Evolutionary conservation across 2,329 filamentous ascomycete genomes (phyloP), one percentile per base, ranked within the genome.

Genomic region (Fusarium bulbicola): DNA sequence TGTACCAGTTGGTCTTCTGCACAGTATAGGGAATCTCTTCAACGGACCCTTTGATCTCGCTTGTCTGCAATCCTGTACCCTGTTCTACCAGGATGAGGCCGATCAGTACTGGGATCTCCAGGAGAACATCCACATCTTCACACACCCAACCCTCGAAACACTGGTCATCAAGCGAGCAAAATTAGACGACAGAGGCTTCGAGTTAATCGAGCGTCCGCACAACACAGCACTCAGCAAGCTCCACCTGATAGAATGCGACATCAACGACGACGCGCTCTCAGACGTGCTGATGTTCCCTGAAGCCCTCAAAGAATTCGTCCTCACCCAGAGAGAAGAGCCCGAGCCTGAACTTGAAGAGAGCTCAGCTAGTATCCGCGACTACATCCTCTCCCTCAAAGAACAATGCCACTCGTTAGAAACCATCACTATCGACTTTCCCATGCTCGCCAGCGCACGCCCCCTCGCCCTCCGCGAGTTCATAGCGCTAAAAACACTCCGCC

Each of bases 91-190:
- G 73, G 80, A 79, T 68, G 80, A 82, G 20, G 80, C 83, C 58
- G 80, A 83, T 56, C 79, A 79, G 15, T 87, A 86, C 75, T 87
- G 85, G 85, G 85, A 87, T 71, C 80, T 87, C 43, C 85, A 83
- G 65, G 85, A 86, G 66, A 87, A 86, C 71, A 86, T 87, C 52
- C 84, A 87, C 78, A 85, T 87, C 57, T 87, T 87, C 66, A 80
- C 84, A 7, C 85, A 87, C 54, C 85, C 85, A 0, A 85, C 85
- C 2, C 81, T 87, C 26, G 85, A 87, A 73, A 81, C 78, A 10
- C 81, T 87, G 7, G 80, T 81, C 50, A 84, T 87, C 54, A 80
- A 79, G 50, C 77, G 82, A n/a, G 85, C 85, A 16, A 83, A 81
- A 68, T 80, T 87, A 7, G 85, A 85, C 59, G 79, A 86, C 61